phyloP scores from a whole-genome alignment of 2,329 filamentous ascomycete genomes.

The Macrophomina phaseolina region DNA sequence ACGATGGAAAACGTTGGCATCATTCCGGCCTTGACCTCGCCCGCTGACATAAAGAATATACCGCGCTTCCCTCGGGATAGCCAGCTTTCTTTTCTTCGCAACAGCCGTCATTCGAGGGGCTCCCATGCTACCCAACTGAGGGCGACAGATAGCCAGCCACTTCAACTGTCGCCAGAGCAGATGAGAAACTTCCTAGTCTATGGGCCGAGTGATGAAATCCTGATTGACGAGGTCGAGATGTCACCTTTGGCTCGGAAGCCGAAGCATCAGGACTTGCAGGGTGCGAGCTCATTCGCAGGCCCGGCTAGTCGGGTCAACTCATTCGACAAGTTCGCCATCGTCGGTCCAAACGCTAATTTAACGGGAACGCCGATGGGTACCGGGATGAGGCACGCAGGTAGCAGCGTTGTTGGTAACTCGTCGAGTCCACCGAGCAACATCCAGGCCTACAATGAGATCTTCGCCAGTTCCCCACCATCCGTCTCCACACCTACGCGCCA shows the following conservation, averaged over 20 bases:
- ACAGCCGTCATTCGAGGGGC: neutral
- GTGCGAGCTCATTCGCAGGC: neutral
- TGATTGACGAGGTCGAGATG: constrained; percentile 1
- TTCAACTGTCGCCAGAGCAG: neutral
- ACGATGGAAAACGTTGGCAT: neutral
- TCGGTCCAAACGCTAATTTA: constrained; percentile 44
- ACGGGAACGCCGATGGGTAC: constrained; percentile 45
- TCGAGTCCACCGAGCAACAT: neutral
- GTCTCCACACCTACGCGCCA: constrained; percentile 3
- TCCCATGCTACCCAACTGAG: neutral
- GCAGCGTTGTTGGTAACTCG: constrained; percentile 33
- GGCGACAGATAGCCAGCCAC: neutral
- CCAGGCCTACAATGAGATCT: neutral
- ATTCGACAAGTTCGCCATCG: constrained; percentile 42
- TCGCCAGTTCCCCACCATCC: neutral
- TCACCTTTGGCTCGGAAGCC: neutral
- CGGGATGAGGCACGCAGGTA: constrained; percentile 44
- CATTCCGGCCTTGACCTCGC: constrained; percentile 27
- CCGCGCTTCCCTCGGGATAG: constrained; percentile 15
- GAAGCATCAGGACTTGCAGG: neutral
- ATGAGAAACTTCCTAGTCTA: neutral
- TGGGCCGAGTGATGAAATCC: neutral
- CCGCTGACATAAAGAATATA: neutral
- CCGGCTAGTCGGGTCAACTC: constrained; percentile 36
- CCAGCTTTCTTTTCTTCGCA: constrained; percentile 7